Evolutionary conservation across 2,329 filamentous ascomycete genomes (phyloP), one percentile per base, ranked within the genome.

Genomic region (Acarospora socialis): DNA sequence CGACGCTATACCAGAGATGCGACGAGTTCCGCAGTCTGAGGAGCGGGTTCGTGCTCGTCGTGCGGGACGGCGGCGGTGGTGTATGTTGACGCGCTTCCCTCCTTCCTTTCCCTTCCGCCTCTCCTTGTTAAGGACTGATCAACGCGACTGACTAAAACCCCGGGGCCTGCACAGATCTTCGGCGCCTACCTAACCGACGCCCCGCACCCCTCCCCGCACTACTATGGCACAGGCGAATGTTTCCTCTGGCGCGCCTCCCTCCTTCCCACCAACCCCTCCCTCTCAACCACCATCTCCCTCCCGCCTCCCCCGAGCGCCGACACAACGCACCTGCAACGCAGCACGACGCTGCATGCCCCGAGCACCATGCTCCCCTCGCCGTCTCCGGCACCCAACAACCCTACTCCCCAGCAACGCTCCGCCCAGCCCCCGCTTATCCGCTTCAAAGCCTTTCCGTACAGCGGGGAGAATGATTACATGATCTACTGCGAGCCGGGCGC

Each of bases 371-470:
- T 32, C 43, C 30, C 33, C 41, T 9, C 34, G 42, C 29, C 56
- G 46, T 37, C 56, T 52, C 32, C 51, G 48, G 25, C 53, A 45
- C 34, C 55, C 45, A 19, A 48, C 39, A 29, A 41, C n/a, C 42
- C 43, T 7, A 39, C 10, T 38, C 8, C 53, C 51, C 21, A 47
- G 52, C 34, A 61, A 56, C 43, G 59, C 65, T 2, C 57, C 68
- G 1, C 68, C 65, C 16, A 73, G 73, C 3, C 70, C 74, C 4
- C 81, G 87, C 39, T 74, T 16, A 82, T 95, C 44, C 75, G 90
- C 13, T 98, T 98, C 68, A 94, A 93, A 57, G 87, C 87, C 0
- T 98, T 95, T 47, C 86, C 87, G 0, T 95, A 94, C 50, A 92
- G 81, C 35, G 90, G 90, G 4, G 71, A 92, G 23, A 95, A 98